phyloP scores from a whole-genome alignment of 306 rosid species.

The Bauhinia variegata region DNA sequence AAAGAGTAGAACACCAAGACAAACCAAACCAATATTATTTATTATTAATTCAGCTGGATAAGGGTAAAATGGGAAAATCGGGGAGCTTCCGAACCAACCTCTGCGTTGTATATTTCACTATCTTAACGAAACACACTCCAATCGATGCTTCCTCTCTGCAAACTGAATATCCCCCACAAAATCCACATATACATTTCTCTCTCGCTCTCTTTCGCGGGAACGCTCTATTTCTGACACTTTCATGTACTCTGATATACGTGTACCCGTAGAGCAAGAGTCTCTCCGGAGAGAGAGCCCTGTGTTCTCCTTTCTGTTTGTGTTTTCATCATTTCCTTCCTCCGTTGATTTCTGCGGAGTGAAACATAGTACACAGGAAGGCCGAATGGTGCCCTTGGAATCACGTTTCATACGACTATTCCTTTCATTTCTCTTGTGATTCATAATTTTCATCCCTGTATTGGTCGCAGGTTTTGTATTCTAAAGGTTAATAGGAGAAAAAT shows the following conservation, averaged over 20 bases:
- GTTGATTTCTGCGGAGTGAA: background rate
- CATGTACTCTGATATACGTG: background rate
- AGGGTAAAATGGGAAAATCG: constrained; percentile 28
- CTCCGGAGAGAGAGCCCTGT: background rate
- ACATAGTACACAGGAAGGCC: background rate
- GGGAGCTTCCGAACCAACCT: constrained; percentile 12
- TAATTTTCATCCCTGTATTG: constrained; percentile 10
- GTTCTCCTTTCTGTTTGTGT: background rate
- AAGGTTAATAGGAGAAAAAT: background rate
- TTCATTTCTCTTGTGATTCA: constrained; percentile 19
- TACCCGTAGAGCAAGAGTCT: background rate
- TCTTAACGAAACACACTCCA: background rate
- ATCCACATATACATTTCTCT: background rate
- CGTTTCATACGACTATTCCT: background rate
- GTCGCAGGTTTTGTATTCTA: background rate
- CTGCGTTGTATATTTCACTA: background rate
- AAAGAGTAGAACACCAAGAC: background rate
- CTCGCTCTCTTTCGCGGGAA: background rate
- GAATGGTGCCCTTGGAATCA: background rate
- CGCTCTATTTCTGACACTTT: background rate
- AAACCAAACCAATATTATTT: background rate
- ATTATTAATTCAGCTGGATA: background rate
- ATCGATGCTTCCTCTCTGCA: constrained; percentile 10
- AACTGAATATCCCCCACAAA: constrained; percentile 34
- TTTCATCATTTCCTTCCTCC: background rate